These are phyloP conservation scores for Diaporthe capsici DNA, from an alignment of 2,329 filamentous ascomycete species.

Conservation along the genomic window DNA sequence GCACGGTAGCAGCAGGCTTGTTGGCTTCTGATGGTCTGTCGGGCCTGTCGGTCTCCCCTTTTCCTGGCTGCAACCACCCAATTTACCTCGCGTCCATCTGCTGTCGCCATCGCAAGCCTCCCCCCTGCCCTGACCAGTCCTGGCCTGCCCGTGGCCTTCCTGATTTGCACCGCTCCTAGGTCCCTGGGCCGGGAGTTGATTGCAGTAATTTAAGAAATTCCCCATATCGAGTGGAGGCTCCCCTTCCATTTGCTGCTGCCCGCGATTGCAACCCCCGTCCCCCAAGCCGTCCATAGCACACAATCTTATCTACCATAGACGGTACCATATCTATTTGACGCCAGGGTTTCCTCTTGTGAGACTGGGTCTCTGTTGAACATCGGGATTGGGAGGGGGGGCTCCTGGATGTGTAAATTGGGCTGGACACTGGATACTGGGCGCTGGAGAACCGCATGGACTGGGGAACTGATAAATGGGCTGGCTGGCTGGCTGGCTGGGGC, in stretches of 20 bases:
- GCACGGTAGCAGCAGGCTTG: conserved; percentile 32
- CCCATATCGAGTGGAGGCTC: conserved; percentile 31
- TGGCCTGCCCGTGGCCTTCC: not conserved
- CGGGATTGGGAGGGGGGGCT: not conserved
- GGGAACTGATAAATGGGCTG: not conserved
- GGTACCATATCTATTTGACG: conserved; percentile 1
- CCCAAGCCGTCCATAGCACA: not conserved
- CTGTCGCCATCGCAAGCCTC: conserved; percentile 20
- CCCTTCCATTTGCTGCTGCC: conserved; percentile 29
- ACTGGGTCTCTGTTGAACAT: not conserved
- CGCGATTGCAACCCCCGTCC: conserved; percentile 8
- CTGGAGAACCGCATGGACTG: not conserved
- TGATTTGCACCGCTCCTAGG: conserved; percentile 23
- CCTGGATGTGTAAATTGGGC: not conserved
- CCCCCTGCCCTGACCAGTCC: conserved; percentile 14
- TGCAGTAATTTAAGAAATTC: conserved; percentile 27
- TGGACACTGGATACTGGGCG: not conserved
- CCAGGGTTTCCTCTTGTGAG: not conserved
- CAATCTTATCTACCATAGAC: not conserved
- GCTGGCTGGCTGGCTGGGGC: not conserved
- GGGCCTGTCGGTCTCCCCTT: conserved; percentile 10
- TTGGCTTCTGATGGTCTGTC: conserved; percentile 25
- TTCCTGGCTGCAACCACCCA: conserved; percentile 30
- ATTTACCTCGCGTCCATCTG: conserved; percentile 23
- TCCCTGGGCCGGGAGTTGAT: conserved; percentile 30